Evolutionary conservation across 75 land plant genomes (phyloP).

Genomic region (Chamaecyparis obtusa): DNA sequence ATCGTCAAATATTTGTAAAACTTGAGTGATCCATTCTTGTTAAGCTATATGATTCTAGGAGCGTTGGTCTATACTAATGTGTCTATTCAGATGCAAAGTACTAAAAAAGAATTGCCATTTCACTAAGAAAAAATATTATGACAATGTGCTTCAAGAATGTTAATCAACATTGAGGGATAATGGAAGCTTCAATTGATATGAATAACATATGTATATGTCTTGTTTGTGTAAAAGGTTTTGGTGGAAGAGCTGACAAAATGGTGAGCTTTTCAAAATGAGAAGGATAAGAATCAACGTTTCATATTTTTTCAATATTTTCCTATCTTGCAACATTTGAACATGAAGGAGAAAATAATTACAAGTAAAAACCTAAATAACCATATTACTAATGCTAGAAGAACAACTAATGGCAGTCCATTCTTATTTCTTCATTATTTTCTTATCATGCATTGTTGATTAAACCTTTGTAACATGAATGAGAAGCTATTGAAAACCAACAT

Average conservation of each 20-base stretch:
- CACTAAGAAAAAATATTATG: neutral
- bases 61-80: conserved; percentile 42
- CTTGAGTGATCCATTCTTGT: conserved; percentile 15
- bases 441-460: neutral
- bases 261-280: conserved; percentile 10
- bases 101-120: conserved; percentile 51
- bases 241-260: conserved; percentile 21
- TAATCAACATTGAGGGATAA: neutral
- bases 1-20: conserved; percentile 22
- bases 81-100: conserved; percentile 63
- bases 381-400: conserved; percentile 6
- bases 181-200: neutral
- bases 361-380: conserved; percentile 50
- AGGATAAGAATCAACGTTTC: neutral
- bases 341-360: neutral
- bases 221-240: conserved; percentile 6
- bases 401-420: neutral
- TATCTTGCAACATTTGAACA: neutral
- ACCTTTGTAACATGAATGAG: neutral
- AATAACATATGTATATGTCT: neutral
- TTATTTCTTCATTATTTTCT: conserved; percentile 6
- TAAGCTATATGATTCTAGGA: conserved; percentile 47
- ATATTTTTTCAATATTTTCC: neutral
- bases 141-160: conserved; percentile 7
- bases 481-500: conserved; percentile 26